These are phyloP conservation scores for Coniferiporia sulphurascens DNA, from an alignment of 1,284 basidiomycete genomes.

Conservation along the genomic window DNA sequence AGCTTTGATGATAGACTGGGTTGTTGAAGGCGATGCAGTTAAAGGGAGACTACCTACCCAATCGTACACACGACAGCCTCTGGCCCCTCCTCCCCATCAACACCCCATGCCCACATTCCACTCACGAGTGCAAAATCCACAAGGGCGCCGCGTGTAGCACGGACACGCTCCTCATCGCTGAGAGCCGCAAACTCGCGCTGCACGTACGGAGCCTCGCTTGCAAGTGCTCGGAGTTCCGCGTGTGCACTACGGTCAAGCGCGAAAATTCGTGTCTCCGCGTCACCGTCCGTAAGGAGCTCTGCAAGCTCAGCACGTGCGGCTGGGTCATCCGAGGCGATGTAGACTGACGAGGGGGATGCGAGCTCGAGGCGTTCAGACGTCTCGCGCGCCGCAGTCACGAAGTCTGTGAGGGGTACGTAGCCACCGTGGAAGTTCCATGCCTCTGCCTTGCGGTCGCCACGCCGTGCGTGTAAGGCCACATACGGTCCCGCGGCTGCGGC, in stretches of 20 bases:
- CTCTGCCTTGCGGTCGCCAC: too few species aligned
- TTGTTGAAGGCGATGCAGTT: neutral
- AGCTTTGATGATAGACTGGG: neutral
- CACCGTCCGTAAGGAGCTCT: constrained; percentile 60
- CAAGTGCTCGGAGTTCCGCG: constrained; percentile 41
- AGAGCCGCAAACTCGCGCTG: constrained; percentile 47
- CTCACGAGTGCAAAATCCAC: constrained; percentile 61
- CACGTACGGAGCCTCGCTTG: constrained; percentile 48
- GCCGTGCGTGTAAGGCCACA: constrained; percentile 53
- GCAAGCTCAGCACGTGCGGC: constrained; percentile 19
- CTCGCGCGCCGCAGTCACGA: too few species aligned
- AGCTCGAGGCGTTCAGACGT: too few species aligned
- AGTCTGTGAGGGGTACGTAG: too few species aligned
- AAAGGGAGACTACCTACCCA: constrained; percentile 38
- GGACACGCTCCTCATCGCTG: constrained; percentile 36
- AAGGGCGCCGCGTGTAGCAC: constrained; percentile 54
- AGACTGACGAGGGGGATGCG: too few species aligned
- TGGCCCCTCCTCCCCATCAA: constrained; percentile 27
- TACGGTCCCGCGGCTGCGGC: constrained; percentile 28
- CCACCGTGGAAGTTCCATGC: too few species aligned
- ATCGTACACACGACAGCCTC: constrained; percentile 52
- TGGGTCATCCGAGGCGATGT: neutral
- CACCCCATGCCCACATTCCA: constrained; percentile 49
- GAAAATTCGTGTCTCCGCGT: constrained; percentile 30
- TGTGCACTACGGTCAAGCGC: constrained; percentile 41